phyloP scores from a whole-genome alignment of 2,329 filamentous ascomycete species.

The Aureobasidium sp. region DNA sequence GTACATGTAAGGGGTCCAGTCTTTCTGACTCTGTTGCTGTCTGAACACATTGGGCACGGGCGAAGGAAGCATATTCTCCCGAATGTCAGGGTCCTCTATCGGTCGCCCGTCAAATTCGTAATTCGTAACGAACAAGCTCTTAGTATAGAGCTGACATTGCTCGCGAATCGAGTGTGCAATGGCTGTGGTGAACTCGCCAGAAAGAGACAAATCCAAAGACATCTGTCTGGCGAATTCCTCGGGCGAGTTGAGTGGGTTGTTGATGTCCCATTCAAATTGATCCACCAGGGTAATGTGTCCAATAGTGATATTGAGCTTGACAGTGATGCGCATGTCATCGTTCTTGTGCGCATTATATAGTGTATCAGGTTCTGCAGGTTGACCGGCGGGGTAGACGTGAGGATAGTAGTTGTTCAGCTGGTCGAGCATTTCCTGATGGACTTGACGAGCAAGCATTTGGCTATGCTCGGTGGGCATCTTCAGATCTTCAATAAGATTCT shows the following conservation, averaged over 20 bases:
- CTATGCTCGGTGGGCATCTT: slow-evolving; percentile 60
- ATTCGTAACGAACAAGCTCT: slow-evolving; percentile 84
- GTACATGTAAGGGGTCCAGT: slow-evolving; percentile 88
- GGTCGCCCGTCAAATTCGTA: slow-evolving; percentile 93
- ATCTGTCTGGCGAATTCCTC: slow-evolving; percentile 90
- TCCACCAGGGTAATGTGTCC: slow-evolving; percentile 89
- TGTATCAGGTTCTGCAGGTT: slow-evolving; percentile 78
- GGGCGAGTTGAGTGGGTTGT: slow-evolving; percentile 85
- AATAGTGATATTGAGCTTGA: slow-evolving; percentile 97
- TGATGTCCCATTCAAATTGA: slow-evolving; percentile 99
- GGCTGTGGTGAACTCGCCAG: slow-evolving; percentile 91
- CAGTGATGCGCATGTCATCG: slow-evolving; percentile 92
- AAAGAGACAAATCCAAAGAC: slow-evolving; percentile 80
- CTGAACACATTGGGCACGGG: slow-evolving; percentile 78
- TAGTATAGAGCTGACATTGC: slow-evolving; percentile 88
- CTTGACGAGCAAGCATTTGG: slow-evolving; percentile 61
- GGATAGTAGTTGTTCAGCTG: slow-evolving; percentile 92
- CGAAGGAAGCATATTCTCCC: slow-evolving; percentile 75
- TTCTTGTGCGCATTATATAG: slow-evolving; percentile 96
- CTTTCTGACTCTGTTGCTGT: slow-evolving; percentile 85
- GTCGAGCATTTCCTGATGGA: slow-evolving; percentile 80
- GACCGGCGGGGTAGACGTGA: slow-evolving; percentile 81
- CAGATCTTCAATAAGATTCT: slow-evolving; percentile 82
- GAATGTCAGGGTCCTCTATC: slow-evolving; percentile 83
- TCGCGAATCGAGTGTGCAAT: slow-evolving; percentile 97